A percentile compares a stretch with the other conserved stretches of the same genome.
Evolutionary conservation across 1,284 basidiomycete genomes (phyloP).

Genomic region (Cryptococcus sp.): DNA sequence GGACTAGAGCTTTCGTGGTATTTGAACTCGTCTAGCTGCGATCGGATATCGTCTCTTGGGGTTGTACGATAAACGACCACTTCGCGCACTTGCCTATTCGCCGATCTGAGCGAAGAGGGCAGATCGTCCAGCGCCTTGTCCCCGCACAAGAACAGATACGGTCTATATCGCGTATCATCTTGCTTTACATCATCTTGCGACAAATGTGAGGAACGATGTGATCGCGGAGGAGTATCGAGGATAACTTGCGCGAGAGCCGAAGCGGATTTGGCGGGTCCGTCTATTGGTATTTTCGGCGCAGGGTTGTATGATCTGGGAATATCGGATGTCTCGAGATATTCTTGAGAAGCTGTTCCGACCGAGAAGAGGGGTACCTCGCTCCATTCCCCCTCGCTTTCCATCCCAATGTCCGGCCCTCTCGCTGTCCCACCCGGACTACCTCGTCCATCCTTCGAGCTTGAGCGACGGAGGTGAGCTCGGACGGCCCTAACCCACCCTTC

Average conservation of each 20-base stretch:
- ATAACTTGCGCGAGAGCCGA: conserved; percentile 21
- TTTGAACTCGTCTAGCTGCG: conserved; percentile 1
- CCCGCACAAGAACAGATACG: conserved; percentile 41
- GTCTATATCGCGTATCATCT: conserved; percentile 8
- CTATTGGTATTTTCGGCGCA: background rate
- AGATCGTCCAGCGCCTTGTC: conserved; percentile 44
- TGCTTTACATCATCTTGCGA: background rate
- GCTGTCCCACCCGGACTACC: background rate
- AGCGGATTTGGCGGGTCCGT: conserved; percentile 17
- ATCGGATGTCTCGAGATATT: conserved; percentile 5
- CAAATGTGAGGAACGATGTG: background rate
- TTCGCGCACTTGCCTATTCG: conserved; percentile 22
- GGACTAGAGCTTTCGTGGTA: background rate
- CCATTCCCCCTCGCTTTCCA: conserved; percentile 5
- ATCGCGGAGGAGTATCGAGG: conserved; percentile 17
- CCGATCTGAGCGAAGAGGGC: conserved; percentile 19
- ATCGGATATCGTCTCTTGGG: conserved; percentile 6
- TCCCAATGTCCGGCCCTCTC: background rate
- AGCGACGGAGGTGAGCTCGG: background rate
- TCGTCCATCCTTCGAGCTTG: background rate
- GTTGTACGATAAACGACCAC: conserved; percentile 32
- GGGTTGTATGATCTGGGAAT: conserved; percentile 12
- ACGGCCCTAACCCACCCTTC: conserved; percentile 20
- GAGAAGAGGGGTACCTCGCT: conserved; percentile 14
- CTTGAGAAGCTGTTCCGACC: conserved; percentile 11